Base-by-base conservation (phyloP, 2,329 filamentous ascomycete genomes). In the Paradendryphiella salina region DNA sequence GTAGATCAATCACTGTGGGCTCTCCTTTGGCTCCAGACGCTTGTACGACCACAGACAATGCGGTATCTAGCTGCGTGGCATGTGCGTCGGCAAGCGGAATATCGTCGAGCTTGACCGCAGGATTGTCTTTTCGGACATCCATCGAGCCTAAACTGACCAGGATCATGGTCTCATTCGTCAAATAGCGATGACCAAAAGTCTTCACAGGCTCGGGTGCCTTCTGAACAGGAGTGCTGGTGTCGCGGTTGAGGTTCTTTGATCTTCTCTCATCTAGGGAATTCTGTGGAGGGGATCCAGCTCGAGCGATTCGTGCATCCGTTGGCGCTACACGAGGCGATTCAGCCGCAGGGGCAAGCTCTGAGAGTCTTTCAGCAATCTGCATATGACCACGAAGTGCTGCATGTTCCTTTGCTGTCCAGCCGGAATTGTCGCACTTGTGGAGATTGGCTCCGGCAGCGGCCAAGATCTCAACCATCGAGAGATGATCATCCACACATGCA, bases 351-450 rank as follows among this genome's bases (percentile, higher is more conserved):
- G 75, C 82, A 35, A 87, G 76, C 28, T 82, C 75, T 10, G 82
- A 82, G 15, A 97, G 80, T 29, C 84, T 81, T 36, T 81, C 79
- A 5, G 91, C 89, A 65, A 97, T 91, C 1, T 83, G 79, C 60
- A 97, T 82, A 70, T 99, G 92, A 0, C 94, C 94, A 69, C 94
- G 82, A 43, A 99, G 77, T 0, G 92, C 88, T 18, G 94, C 93
- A 71, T 99, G 94, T 69, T 99, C 94, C 69, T 87, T 90, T 1
- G 92, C 88, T 3, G 89, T 94, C 94, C 94, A 99, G 7, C 93
- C 93, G 36, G 91, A 96, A 0, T 87, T 88, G 71, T 99, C 94
- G 5, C 80, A 77, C 51, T 83, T 85, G 49, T 86, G 85, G 3
- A 90, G 76, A 52, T 95, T 84, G 0, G 90, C 90, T 1, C 90